A percentile compares a stretch with the other conserved stretches of the same genome.
phyloP scores from a whole-genome alignment of 306 rosid genomes.

The Biancaea sappan region DNA sequence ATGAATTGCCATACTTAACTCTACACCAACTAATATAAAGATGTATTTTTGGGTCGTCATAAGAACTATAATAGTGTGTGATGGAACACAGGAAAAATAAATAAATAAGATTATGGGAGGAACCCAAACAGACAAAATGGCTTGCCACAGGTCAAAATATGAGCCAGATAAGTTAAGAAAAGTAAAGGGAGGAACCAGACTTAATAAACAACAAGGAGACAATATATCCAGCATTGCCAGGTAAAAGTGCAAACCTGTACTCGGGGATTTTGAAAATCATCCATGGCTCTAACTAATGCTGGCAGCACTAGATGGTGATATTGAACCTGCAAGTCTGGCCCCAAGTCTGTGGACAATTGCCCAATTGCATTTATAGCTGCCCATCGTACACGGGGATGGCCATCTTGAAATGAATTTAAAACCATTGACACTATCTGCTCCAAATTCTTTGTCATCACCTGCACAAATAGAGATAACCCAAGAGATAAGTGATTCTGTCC shows the following conservation, averaged over 20 bases:
- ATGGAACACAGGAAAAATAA: not conserved
- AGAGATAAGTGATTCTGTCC: not conserved
- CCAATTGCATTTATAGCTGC: conserved; percentile 84
- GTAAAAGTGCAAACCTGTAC: conserved; percentile 62
- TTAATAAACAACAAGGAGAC: not conserved
- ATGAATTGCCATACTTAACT: not conserved
- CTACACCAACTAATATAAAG: not conserved
- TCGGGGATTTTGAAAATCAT: conserved; percentile 74
- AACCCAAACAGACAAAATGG: not conserved
- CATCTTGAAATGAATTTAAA: conserved; percentile 58
- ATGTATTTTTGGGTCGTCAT: not conserved
- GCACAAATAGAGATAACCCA: conserved; percentile 27
- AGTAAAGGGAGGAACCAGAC: not conserved
- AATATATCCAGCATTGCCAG: not conserved
- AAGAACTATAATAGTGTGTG: not conserved
- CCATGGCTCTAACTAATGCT: conserved; percentile 72
- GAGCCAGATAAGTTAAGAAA: not conserved
- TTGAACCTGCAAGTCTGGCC: conserved; percentile 67
- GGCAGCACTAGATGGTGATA: conserved; percentile 66
- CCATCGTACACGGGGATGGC: conserved; percentile 75
- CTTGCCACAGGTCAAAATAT: conserved; percentile 7
- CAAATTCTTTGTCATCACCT: conserved; percentile 71
- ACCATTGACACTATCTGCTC: conserved; percentile 71
- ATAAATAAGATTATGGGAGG: not conserved
- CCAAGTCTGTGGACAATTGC: conserved; percentile 77